phyloP scores from a whole-genome alignment of 192 early-diverging fungal species.

The Linderina pennispora region DNA sequence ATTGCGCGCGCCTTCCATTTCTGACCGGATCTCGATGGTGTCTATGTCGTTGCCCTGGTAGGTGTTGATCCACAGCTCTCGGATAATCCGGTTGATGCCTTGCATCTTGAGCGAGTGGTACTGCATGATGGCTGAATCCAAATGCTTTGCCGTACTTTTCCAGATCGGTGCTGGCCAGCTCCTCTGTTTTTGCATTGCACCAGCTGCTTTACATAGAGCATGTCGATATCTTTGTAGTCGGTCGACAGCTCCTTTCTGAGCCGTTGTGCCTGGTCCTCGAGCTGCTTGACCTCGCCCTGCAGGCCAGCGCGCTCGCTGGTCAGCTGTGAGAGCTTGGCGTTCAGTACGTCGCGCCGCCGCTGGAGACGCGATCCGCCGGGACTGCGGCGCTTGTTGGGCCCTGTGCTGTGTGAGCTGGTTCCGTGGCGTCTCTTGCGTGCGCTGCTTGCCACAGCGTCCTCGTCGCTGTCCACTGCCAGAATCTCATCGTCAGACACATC shows the following conservation, averaged over 20 bases:
- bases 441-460: conserved; percentile 2
- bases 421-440: conserved; percentile 25
- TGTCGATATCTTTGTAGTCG: conserved; percentile 75
- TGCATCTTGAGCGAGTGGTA: conserved; percentile 95
- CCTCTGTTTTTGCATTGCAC: conserved; percentile 69
- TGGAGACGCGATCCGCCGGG: conserved; percentile 28
- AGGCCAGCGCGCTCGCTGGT: conserved; percentile 40
- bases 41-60: conserved; percentile 97
- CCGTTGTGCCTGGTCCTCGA: conserved; percentile 63
- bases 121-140: conserved; percentile 77
- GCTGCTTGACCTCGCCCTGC: conserved; percentile 78
- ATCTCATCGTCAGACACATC: conserved; percentile 1
- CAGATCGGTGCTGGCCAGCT: conserved; percentile 75
- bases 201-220: conserved; percentile 59
- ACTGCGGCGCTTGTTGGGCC: conserved; percentile 7
- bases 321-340: conserved; percentile 29
- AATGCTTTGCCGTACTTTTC: conserved; percentile 82
- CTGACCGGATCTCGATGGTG: conserved; percentile 90
- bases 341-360: conserved; percentile 27
- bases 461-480: conserved; percentile 3
- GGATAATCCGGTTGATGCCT: conserved; percentile 94
- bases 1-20: conserved; percentile 63
- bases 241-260: conserved; percentile 56
- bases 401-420: background rate
- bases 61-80: conserved; percentile 93